Evolutionary conservation across 441 rosid genomes (phyloP).

Genomic region (Arabidopsis lyrata): DNA sequence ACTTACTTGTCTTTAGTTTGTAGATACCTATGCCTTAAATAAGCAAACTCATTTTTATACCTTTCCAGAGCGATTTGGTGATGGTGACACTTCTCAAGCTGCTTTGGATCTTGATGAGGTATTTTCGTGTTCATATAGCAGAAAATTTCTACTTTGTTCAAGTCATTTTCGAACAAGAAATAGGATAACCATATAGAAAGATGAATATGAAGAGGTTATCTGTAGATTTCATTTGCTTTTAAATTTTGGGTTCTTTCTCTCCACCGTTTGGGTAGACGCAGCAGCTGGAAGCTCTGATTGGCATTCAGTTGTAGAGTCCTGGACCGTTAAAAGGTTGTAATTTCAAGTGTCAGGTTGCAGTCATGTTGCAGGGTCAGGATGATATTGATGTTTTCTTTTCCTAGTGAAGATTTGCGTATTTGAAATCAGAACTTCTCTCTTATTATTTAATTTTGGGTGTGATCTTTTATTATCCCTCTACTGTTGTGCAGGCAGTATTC

Average conservation of each 20-base stretch:
- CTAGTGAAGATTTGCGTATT: constrained; percentile 5
- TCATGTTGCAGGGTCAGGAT: constrained; percentile 23
- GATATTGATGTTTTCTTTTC: constrained; percentile 10
- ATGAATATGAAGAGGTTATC: constrained; percentile 19
- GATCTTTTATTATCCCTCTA: constrained; percentile 8
- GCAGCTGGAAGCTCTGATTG: constrained; percentile 28
- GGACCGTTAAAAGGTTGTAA: constrained; percentile 15
- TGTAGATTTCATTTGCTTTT: constrained; percentile 20
- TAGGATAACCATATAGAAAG: constrained; percentile 22
- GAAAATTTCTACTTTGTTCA: background rate
- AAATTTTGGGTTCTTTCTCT: constrained; percentile 20
- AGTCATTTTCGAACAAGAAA: constrained; percentile 30
- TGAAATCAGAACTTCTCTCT: background rate
- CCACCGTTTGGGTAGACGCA: constrained; percentile 16
- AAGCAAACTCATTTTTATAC: constrained; percentile 36
- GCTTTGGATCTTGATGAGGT: constrained; percentile 98
- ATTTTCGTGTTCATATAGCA: constrained; percentile 35
- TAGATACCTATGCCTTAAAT: constrained; percentile 10
- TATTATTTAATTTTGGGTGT: background rate
- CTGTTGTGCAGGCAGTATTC: constrained; percentile 71
- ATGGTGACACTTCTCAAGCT: constrained; percentile 94
- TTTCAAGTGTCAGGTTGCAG: constrained; percentile 12
- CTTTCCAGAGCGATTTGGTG: constrained; percentile 95
- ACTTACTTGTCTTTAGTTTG: constrained; percentile 33
- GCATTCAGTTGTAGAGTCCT: constrained; percentile 31